Percentiles rank a stretch among this genome's conserved stretches.
Conservation (phyloP, 148 eudicot species). For the Chenopodium suecicum region DNA sequence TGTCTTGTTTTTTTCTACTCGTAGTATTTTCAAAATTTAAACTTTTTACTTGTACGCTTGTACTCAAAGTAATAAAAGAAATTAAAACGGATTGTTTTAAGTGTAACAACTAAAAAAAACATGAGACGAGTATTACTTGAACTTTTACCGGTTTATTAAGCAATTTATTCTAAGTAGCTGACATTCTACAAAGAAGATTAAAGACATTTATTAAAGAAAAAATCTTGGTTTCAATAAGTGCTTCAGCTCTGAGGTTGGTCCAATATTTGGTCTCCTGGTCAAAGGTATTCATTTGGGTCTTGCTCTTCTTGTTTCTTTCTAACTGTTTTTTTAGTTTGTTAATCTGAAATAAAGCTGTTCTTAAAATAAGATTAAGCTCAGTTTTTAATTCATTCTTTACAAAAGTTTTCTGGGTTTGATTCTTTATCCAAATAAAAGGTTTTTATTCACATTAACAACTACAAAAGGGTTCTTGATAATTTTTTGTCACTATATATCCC, state of each 20-base stretch:
- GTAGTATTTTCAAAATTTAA: too few relatives aligned
- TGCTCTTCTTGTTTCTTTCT: constrained; percentile 5
- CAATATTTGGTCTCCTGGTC: constrained; percentile 18
- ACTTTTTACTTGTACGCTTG: too few relatives aligned
- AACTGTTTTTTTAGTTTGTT: neutral
- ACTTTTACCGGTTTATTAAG: too few relatives aligned
- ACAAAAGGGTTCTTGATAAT: neutral
- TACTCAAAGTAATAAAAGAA: too few relatives aligned
- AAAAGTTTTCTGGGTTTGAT: neutral
- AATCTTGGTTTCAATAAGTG: neutral
- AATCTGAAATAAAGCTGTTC: neutral
- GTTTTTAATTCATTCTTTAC: neutral
- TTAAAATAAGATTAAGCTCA: neutral
- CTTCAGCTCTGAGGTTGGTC: constrained; percentile 5
- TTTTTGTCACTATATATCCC: neutral
- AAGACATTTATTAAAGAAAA: neutral
- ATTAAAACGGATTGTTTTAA: too few relatives aligned
- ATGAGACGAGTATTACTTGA: neutral
- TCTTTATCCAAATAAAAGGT: neutral
- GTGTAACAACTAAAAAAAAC: neutral
- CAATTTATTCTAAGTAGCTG: too few relatives aligned
- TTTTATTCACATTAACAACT: neutral
- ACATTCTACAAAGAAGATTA: neutral
- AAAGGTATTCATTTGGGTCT: constrained; percentile 14
- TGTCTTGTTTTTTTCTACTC: too few relatives aligned